Evolutionary conservation across 192 early-diverging fungal genomes (phyloP).

Genomic region (Hyaloraphidium curvatum): DNA sequence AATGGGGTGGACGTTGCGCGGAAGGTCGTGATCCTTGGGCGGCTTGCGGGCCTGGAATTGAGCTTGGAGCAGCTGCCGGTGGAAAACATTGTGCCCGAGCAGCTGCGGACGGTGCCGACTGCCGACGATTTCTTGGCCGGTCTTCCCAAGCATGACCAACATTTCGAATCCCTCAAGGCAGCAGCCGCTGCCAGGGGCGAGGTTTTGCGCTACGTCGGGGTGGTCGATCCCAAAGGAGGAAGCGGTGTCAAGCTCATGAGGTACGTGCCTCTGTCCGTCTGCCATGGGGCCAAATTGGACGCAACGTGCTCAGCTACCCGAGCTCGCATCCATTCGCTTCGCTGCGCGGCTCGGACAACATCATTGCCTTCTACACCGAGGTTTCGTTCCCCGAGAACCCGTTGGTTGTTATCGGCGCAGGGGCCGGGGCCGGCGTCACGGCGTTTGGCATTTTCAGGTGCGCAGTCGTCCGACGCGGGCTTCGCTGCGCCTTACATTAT

Average conservation of each 20-base stretch:
- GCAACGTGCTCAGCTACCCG: conserved; percentile 35
- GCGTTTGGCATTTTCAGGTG: conserved; percentile 90
- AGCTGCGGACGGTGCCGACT: conserved; percentile 43
- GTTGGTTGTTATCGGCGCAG: conserved; percentile 87
- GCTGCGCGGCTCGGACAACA: conserved; percentile 94
- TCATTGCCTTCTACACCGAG: conserved; percentile 88
- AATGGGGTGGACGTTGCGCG: conserved; percentile 99
- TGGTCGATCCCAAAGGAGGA: conserved; percentile 52
- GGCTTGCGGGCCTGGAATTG: conserved; percentile 65
- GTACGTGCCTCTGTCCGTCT: conserved; percentile 13
- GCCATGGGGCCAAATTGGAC: background rate
- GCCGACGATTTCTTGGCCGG: conserved; percentile 69
- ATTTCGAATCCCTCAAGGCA: conserved; percentile 67
- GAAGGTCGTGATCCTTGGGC: conserved; percentile 76
- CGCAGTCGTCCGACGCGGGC: no score
- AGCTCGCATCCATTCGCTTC: conserved; percentile 84
- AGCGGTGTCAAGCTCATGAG: conserved; percentile 59
- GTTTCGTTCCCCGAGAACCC: conserved; percentile 63
- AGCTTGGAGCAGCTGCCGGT: conserved; percentile 58
- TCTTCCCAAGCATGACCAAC: conserved; percentile 65
- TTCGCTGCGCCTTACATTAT: no score
- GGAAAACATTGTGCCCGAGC: conserved; percentile 91
- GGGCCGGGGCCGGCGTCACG: conserved; percentile 92
- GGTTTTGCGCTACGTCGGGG: conserved; percentile 87
- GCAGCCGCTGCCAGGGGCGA: conserved; percentile 44